Conservation (phyloP, 768 basidiomycete species). For the Phlebiopsis gigantea region DNA sequence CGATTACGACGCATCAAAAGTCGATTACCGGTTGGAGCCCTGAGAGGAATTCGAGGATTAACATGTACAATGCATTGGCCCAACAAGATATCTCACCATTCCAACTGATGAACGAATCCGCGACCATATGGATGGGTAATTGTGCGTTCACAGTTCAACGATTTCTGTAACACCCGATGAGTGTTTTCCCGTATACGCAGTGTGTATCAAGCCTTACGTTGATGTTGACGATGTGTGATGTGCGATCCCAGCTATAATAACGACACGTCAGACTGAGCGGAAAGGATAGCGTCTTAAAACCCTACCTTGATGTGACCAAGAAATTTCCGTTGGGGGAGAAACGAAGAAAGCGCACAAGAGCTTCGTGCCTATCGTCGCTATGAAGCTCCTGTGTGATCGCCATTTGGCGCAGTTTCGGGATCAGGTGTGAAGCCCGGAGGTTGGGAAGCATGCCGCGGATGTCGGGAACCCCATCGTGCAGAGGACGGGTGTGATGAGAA, state of each 20-base stretch:
- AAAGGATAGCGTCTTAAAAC: no score
- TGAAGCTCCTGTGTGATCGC: neutral
- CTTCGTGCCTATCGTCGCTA: conserved; percentile 2
- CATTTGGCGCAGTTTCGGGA: conserved; percentile 1
- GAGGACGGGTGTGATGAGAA: neutral
- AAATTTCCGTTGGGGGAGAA: conserved; percentile 9
- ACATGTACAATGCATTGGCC: neutral
- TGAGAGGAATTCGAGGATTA: neutral
- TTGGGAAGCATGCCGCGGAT: neutral
- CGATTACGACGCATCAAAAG: conserved; percentile 2
- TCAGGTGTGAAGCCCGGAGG: neutral
- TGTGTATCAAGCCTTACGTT: neutral
- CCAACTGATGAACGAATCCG: conserved; percentile 7
- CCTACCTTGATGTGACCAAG: conserved; percentile 10
- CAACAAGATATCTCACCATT: conserved; percentile 1
- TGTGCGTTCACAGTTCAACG: neutral
- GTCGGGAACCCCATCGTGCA: neutral
- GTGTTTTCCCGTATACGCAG: neutral
- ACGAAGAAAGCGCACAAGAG: conserved; percentile 6
- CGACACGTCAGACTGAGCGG: neutral
- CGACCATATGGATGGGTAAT: neutral
- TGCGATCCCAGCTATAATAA: conserved; percentile 7
- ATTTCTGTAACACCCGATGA: neutral
- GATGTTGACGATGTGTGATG: conserved; percentile 1
- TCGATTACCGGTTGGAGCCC: conserved; percentile 2